Evolutionary conservation across 2,329 filamentous ascomycete species (phyloP), one percentile per base, ranked within the genome.

Genomic region (Monilinia polystroma): DNA sequence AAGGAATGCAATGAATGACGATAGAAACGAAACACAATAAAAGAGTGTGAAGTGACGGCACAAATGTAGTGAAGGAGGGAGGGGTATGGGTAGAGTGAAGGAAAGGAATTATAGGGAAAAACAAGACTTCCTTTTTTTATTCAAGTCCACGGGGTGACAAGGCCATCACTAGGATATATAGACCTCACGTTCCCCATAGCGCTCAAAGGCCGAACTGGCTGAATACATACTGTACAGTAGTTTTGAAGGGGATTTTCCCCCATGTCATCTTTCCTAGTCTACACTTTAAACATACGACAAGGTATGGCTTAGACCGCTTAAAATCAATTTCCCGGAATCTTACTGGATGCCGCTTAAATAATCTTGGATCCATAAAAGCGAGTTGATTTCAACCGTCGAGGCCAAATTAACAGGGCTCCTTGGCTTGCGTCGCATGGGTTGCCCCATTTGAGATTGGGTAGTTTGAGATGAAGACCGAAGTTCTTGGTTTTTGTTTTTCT

Each of bases 61-160:
- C 49, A 29, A 49, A 54, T 26, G 59, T 20, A 63, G 32, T 41
- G n/a, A 43, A 63, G 60, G 60, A 63, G 60, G n/a, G n/a, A n/a
- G n/a, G n/a, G 7, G 60, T 51, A n/a, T 49, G 57, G 45, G 53
- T 32, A 57, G 38, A 38, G 63, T 23, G 54, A 64, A 38, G 32
- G 53, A 49, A 41, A 52, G 53, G 63, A n/a, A 65, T 6, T 35
- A 41, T 65, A 60, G 52, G 63, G 26, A 66, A 60, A 66, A 52
- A 43, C 38, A 53, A 56, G 26, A 66, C 47, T 32, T 66, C 63
- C 45, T 32, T 64, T 18, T 18, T 57, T 35, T n/a, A 2, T 16
- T 12, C 54, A 35, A 43, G 54, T 60, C 18, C 45, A 66, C 55
- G 43, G 55, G 32, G 20, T 53, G 55, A 53, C 55, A 66, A 66